phyloP scores from a whole-genome alignment of 176 grass and related monocot species.

The Ananas comosus region DNA sequence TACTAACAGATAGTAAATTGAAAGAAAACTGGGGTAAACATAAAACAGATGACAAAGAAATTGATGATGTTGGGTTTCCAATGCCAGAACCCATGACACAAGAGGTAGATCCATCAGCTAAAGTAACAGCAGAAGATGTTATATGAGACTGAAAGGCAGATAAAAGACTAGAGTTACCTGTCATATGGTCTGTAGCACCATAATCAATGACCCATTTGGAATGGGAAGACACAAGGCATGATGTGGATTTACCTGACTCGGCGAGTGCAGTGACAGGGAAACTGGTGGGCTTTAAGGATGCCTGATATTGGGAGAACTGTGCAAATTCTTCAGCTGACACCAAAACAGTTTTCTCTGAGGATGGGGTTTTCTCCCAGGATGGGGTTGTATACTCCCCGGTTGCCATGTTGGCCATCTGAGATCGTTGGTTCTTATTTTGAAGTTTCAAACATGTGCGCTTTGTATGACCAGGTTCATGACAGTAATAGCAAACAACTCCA shows the following conservation, averaged over 20 bases:
- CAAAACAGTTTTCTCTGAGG: not conserved
- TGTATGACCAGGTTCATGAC: not conserved
- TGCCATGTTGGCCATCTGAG: not conserved
- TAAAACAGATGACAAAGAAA: not conserved
- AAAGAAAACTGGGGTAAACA: not conserved
- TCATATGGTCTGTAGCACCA: not conserved
- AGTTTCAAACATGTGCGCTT: not conserved
- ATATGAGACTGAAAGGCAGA: too few relatives aligned
- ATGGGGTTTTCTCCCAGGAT: not conserved
- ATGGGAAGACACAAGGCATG: not conserved
- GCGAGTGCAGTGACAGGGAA: not conserved
- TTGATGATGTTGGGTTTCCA: too few relatives aligned
- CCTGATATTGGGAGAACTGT: not conserved
- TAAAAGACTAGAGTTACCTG: too few relatives aligned
- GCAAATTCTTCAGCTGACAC: not conserved
- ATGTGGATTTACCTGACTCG: not conserved
- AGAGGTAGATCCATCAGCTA: too few relatives aligned
- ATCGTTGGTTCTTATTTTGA: not conserved
- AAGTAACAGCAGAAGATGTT: too few relatives aligned
- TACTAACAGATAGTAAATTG: not conserved
- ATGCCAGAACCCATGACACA: too few relatives aligned
- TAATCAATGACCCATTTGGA: not conserved
- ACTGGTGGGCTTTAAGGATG: not conserved
- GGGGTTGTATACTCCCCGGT: not conserved
- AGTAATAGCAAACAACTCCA: not conserved